phyloP scores from a whole-genome alignment of 2,329 filamentous ascomycete species.

The Tolypocladium guangdongense region DNA sequence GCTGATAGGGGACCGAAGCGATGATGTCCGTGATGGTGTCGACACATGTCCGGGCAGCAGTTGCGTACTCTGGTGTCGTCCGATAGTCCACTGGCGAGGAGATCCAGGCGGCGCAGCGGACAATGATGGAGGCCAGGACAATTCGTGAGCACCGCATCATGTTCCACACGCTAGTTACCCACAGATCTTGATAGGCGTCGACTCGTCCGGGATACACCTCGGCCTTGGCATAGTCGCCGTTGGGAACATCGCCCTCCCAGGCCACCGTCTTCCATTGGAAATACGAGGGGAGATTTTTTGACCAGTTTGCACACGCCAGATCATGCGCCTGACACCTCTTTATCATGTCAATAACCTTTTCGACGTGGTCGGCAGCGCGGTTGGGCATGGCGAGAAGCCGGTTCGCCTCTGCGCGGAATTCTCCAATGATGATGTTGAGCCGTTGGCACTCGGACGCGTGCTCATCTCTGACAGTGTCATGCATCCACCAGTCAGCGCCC shows the following conservation, averaged over 20 bases:
- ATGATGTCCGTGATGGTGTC: constrained; percentile 48
- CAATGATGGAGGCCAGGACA: constrained; percentile 41
- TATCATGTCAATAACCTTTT: constrained; percentile 40
- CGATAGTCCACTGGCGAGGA: constrained; percentile 50
- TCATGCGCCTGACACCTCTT: constrained; percentile 41
- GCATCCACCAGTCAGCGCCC: constrained; percentile 50
- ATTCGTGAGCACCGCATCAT: constrained; percentile 41
- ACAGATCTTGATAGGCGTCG: constrained; percentile 48
- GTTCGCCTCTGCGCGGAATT: constrained; percentile 44
- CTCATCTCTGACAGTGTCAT: constrained; percentile 38
- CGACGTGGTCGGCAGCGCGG: constrained; percentile 37
- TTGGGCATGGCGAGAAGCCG: constrained; percentile 33
- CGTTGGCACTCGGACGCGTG: constrained; percentile 36
- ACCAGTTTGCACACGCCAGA: constrained; percentile 40
- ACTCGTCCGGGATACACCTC: constrained; percentile 51
- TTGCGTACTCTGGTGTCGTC: constrained; percentile 50
- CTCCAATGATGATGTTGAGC: constrained; percentile 41
- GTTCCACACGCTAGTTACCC: constrained; percentile 48
- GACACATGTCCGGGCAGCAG: constrained; percentile 37
- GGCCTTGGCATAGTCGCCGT: constrained; percentile 38
- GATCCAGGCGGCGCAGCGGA: constrained; percentile 50
- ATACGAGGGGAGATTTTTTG: constrained; percentile 33
- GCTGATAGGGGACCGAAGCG: constrained; percentile 48
- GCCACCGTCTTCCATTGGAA: constrained; percentile 42
- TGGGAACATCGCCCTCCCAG: constrained; percentile 44